phyloP scores from a whole-genome alignment of 805 yeast species.

The Lipomyces japonicus region DNA sequence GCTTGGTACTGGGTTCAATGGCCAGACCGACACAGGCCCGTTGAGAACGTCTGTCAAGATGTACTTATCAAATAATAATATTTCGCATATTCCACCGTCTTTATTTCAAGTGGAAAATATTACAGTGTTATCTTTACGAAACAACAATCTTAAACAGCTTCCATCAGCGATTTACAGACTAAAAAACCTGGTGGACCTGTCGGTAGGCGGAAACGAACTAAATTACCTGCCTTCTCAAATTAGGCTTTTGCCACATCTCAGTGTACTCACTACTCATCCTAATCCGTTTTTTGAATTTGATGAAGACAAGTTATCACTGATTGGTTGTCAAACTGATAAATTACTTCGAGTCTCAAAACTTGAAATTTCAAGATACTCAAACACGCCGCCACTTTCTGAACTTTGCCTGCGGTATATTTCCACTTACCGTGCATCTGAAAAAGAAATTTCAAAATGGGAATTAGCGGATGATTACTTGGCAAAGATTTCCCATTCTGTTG shows the following conservation, averaged over 20 bases:
- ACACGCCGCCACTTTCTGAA: slow-evolving; percentile 22
- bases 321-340: not conserved
- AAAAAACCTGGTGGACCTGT: slow-evolving; percentile 35
- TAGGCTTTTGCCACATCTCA: slow-evolving; percentile 32
- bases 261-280: slow-evolving; percentile 37
- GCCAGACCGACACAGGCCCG: slow-evolving; percentile 21
- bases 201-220: slow-evolving; percentile 38
- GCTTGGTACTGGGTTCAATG: slow-evolving; percentile 5
- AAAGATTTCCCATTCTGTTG: slow-evolving; percentile 30
- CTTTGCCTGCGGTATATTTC: slow-evolving; percentile 29
- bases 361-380: not conserved
- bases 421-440: slow-evolving; percentile 20
- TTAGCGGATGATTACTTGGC: slow-evolving; percentile 15
- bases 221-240: slow-evolving; percentile 39
- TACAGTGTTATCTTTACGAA: slow-evolving; percentile 38
- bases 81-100: slow-evolving; percentile 32
- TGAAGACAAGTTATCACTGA: not conserved
- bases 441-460: slow-evolving; percentile 30
- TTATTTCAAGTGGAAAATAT: slow-evolving; percentile 37
- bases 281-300: slow-evolving; percentile 37
- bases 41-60: slow-evolving; percentile 33
- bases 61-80: slow-evolving; percentile 34
- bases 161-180: slow-evolving; percentile 38
- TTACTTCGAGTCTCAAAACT: not conserved
- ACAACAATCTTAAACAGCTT: slow-evolving; percentile 35